These are phyloP conservation scores for Cruciata laevipes DNA, from an alignment of 257 asterid genomes.

Conservation along the genomic window DNA sequence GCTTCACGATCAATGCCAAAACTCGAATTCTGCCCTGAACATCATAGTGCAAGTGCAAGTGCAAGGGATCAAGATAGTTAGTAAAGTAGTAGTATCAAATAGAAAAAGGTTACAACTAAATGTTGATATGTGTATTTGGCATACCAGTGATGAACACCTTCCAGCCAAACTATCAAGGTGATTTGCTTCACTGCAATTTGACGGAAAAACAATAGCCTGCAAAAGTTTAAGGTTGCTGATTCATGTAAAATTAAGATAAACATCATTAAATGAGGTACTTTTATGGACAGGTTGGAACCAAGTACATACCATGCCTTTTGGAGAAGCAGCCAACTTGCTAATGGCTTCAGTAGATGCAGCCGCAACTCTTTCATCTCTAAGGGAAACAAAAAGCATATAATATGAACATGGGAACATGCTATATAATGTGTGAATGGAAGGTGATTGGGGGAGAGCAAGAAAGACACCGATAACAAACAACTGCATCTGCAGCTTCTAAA, in stretches of 20 bases:
- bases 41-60: neutral
- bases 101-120: slow-evolving; percentile 2
- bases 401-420: neutral
- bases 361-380: slow-evolving; percentile 83
- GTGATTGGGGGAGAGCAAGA: neutral
- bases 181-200: slow-evolving; percentile 41
- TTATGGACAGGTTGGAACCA: slow-evolving; percentile 18
- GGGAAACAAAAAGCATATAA: slow-evolving; percentile 11
- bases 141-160: slow-evolving; percentile 77
- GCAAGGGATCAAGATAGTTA: slow-evolving; percentile 13
- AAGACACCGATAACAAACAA: neutral
- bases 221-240: slow-evolving; percentile 8
- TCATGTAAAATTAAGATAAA: neutral
- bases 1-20: slow-evolving; percentile 83
- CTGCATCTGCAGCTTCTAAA: neutral
- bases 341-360: slow-evolving; percentile 67
- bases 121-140: neutral
- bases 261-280: slow-evolving; percentile 2
- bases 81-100: neutral
- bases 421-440: neutral
- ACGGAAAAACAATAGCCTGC: slow-evolving; percentile 65
- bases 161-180: slow-evolving; percentile 56
- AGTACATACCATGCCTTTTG: slow-evolving; percentile 59
- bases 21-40: slow-evolving; percentile 82
- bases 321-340: slow-evolving; percentile 45